Conservation (phyloP, 2,329 filamentous ascomycete genomes). For the Aureobasidium sp. region DNA sequence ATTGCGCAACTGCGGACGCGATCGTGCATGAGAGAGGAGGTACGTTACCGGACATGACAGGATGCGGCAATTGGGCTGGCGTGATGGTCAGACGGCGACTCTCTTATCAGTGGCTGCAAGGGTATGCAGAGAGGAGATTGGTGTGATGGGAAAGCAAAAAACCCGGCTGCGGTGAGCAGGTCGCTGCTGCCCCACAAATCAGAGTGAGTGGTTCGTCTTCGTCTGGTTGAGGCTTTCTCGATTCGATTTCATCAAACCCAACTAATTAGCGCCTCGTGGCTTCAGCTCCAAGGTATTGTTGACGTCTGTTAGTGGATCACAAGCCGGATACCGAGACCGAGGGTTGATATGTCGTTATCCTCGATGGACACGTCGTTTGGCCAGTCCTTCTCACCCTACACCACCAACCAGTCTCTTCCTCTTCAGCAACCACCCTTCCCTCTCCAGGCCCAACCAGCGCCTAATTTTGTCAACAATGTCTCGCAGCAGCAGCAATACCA, state of each 20-base stretch:
- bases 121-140: not conserved
- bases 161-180: not conserved
- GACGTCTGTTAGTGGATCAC: slow-evolving; percentile 8
- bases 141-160: slow-evolving; percentile 6
- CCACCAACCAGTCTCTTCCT: slow-evolving; percentile 37
- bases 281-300: slow-evolving; percentile 1
- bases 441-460: not conserved
- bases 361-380: slow-evolving; percentile 1
- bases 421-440: slow-evolving; percentile 32
- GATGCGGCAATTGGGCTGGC: not conserved
- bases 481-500: slow-evolving; percentile 22
- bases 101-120: not conserved
- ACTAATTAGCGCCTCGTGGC: slow-evolving; percentile 12
- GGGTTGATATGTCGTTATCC: slow-evolving; percentile 1
- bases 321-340: slow-evolving; percentile 11
- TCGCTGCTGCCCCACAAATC: not conserved
- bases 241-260: slow-evolving; percentile 1
- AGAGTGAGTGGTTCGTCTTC: not conserved
- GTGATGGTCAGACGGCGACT: not conserved
- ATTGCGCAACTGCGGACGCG: slow-evolving; percentile 1
- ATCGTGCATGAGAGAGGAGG: slow-evolving; percentile 1
- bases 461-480: slow-evolving; percentile 13
- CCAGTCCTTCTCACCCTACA: slow-evolving; percentile 12
- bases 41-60: slow-evolving; percentile 13
- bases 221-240: slow-evolving; percentile 2